A percentile compares a stretch with the other conserved stretches of the same genome.
Conservation (phyloP, 176 grass and related monocot species). For the Avena insularis region DNA sequence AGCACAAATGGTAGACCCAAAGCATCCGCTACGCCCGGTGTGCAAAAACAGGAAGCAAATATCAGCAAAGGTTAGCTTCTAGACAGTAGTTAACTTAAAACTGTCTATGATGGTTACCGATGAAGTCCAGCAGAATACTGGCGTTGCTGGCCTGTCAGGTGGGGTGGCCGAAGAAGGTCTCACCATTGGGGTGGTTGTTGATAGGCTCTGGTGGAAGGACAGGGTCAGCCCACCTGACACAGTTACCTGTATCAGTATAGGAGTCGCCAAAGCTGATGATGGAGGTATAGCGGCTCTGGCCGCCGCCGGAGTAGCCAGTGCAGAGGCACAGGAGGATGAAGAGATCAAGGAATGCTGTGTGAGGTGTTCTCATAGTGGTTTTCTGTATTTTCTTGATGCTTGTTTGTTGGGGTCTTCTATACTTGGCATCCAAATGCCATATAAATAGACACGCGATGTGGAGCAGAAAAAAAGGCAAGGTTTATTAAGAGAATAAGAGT, state of each 20-base stretch:
- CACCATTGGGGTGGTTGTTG: slow-evolving; percentile 40
- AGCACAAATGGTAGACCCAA: slow-evolving; percentile 56
- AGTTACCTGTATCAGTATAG: slow-evolving; percentile 54
- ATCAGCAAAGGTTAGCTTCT: background rate
- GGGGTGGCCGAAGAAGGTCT: slow-evolving; percentile 54
- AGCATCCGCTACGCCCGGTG: slow-evolving; percentile 39
- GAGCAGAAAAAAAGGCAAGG: background rate
- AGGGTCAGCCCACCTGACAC: background rate
- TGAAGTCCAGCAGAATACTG: slow-evolving; percentile 51
- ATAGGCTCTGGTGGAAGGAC: background rate
- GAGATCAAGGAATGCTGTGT: background rate
- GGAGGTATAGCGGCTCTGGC: slow-evolving; percentile 32
- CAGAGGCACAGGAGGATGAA: background rate
- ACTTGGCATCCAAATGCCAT: background rate
- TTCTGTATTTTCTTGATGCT: background rate
- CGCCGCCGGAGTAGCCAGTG: background rate
- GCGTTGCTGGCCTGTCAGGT: slow-evolving; percentile 54
- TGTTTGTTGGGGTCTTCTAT: background rate
- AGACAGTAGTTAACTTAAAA: background rate
- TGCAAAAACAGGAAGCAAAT: too few relatives aligned
- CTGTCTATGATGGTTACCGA: slow-evolving; percentile 36
- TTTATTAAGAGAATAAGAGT: background rate
- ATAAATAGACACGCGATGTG: background rate
- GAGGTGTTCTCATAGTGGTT: background rate
- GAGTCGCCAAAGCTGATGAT: slow-evolving; percentile 60